Evolutionary conservation across 768 basidiomycete species (phyloP), one percentile per base, ranked within the genome.

Genomic region (Tricholoma sp.): DNA sequence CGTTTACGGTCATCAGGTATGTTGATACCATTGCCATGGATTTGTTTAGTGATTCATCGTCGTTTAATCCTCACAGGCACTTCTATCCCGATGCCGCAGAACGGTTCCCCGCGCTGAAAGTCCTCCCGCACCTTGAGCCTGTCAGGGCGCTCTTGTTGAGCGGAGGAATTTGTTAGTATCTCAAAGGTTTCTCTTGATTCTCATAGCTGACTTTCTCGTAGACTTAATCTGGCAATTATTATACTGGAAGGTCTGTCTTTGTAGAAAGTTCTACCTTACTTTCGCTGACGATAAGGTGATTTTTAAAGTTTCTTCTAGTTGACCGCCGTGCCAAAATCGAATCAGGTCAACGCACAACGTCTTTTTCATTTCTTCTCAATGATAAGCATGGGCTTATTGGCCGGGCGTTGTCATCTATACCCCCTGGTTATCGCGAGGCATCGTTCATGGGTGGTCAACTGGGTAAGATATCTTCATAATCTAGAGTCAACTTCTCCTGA

Each of bases 141-240:
- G 69, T 80, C 61, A 76, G 76, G 11, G 90, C 91, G 8, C 74
- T 98, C n/a, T 66, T 89, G 18, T 73, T 97, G 53, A 92, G 87
- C 62, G 84, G 88, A 37, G 81, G 83, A 42, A 88, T 95, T 56
- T 98, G 94, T 97, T 61, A 66, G 91, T 76, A 2, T 50, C 50
- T 50, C 33, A 56, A 28, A n/a, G 51, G 20, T 41, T 32, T 31
- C n/a, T 17, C 39, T 49, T 31, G 10, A 15, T 17, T 13, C 50
- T 53, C 18, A 42, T 54, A 36, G 56, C 53, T 66, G 10, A 66
- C 57, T 63, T 18, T 59, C 57, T 4, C 61, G 44, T 60, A 98
- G 95, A 97, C 70, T 74, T 91, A 34, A 79, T 91, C 33, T 98
- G 96, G 96, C 96, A 98, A 75, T 65, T 87, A 31, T 71, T 94